A percentile compares a stretch with the other conserved stretches of the same genome.
Evolutionary conservation across 2,329 filamentous ascomycete species (phyloP).

Genomic region (Pseudogymnoascus sp.): DNA sequence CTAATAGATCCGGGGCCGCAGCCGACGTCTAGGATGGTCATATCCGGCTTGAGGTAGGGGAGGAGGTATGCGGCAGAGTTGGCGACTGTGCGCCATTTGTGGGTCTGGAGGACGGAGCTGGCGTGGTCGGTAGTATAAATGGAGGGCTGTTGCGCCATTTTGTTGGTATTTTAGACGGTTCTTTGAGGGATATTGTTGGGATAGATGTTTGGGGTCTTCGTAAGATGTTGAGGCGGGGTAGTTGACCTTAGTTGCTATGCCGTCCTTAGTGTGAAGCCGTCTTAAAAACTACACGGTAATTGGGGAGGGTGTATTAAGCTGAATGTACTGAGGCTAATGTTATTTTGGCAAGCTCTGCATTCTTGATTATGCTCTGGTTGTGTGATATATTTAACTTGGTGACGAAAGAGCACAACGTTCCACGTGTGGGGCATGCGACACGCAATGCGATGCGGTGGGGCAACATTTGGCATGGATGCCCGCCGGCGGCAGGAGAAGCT

Average conservation of each 20-base stretch:
- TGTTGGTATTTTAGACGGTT: background rate
- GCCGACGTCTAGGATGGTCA: slow-evolving; percentile 38
- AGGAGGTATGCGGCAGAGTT: slow-evolving; percentile 38
- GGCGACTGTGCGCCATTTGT: slow-evolving; percentile 36
- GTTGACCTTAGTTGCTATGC: background rate
- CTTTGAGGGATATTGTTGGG: background rate
- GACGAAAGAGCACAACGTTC: background rate
- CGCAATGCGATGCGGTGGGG: background rate
- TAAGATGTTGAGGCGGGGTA: background rate
- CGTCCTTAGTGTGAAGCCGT: background rate
- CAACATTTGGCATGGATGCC: background rate
- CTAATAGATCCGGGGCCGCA: slow-evolving; percentile 45
- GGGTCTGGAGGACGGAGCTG: slow-evolving; percentile 20
- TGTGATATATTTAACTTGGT: background rate
- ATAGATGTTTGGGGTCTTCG: background rate
- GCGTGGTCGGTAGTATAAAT: slow-evolving; percentile 17
- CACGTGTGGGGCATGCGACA: background rate
- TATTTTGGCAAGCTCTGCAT: background rate
- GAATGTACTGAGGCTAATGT: background rate
- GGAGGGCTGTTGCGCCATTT: slow-evolving; percentile 2
- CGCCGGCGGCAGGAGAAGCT: background rate
- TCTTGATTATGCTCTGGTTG: background rate
- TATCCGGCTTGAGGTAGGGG: slow-evolving; percentile 28
- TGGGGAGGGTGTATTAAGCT: background rate
- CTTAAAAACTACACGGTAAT: background rate